Conservation (phyloP, 306 rosid species). For the Cucurbita pepo region DNA sequence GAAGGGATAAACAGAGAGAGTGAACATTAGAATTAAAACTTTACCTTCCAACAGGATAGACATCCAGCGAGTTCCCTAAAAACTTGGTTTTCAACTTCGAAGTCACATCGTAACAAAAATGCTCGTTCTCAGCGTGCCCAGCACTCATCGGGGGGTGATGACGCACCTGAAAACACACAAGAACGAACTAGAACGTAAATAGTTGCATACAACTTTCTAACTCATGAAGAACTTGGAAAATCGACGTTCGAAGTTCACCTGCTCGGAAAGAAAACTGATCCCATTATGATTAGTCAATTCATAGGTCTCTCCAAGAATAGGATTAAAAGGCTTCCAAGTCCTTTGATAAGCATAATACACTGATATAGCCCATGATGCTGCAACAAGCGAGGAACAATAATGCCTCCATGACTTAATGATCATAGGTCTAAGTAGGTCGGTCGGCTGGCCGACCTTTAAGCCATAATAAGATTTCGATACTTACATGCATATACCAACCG, state of each 20-base stretch:
- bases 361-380: conserved; percentile 95
- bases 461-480: conserved; percentile 12
- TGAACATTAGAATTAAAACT: conserved; percentile 1
- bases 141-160: conserved; percentile 99
- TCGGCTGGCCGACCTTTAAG: neutral
- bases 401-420: neutral
- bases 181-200: neutral
- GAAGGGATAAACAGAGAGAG: neutral
- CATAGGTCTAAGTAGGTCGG: neutral
- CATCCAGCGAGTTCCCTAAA: conserved; percentile 73
- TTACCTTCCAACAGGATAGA: conserved; percentile 95
- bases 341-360: conserved; percentile 84
- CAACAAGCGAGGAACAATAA: neutral
- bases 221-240: neutral
- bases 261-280: conserved; percentile 68
- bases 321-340: conserved; percentile 97
- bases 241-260: conserved; percentile 31
- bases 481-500: conserved; percentile 63
- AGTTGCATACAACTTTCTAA: neutral
- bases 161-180: conserved; percentile 43
- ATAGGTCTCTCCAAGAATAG: conserved; percentile 91
- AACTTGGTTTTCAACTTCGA: conserved; percentile 88
- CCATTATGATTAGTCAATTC: conserved; percentile 69
- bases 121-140: conserved; percentile 84
- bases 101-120: conserved; percentile 72